Percentiles rank a stretch among this genome's conserved stretches.
These are phyloP conservation scores for Botrytis cinerea DNA, from an alignment of 2,329 filamentous ascomycete species.

Conservation along the genomic window DNA sequence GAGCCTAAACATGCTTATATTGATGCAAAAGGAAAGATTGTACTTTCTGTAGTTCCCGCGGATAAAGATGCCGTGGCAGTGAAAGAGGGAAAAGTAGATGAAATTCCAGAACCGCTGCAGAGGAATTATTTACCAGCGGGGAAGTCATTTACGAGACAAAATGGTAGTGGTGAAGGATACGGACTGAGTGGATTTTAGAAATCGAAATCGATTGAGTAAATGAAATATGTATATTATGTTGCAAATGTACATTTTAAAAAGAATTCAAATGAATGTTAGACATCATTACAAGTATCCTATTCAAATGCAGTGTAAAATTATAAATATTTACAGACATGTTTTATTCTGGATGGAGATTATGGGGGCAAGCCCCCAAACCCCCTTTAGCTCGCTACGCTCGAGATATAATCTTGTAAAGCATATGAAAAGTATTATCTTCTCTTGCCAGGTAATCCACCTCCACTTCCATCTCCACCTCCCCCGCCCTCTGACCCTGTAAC, in stretches of 20 bases:
- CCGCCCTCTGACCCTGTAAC: not conserved
- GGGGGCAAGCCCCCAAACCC: not conserved
- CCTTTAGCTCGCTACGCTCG: not conserved
- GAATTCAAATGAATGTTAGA: not conserved
- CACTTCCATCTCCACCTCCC: not conserved
- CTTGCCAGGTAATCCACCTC: not conserved
- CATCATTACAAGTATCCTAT: not conserved
- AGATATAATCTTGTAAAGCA: not conserved
- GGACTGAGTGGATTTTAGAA: constrained; percentile 6
- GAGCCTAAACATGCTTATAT: constrained; percentile 36
- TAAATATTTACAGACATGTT: not conserved
- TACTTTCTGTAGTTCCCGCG: constrained; percentile 34
- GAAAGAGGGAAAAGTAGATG: constrained; percentile 33
- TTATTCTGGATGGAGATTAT: not conserved
- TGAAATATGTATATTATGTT: constrained; percentile 20
- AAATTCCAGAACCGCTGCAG: constrained; percentile 25
- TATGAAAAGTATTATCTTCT: not conserved
- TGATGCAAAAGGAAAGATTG: constrained; percentile 38
- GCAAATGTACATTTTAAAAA: constrained; percentile 12
- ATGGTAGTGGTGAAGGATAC: constrained; percentile 17
- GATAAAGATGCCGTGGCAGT: constrained; percentile 38
- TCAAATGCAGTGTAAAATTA: not conserved
- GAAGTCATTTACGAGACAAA: not conserved
- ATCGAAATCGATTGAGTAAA: not conserved
- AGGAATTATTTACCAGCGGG: not conserved